Evolutionary conservation across 768 basidiomycete species (phyloP).

Genomic region (Mycena galericulata): DNA sequence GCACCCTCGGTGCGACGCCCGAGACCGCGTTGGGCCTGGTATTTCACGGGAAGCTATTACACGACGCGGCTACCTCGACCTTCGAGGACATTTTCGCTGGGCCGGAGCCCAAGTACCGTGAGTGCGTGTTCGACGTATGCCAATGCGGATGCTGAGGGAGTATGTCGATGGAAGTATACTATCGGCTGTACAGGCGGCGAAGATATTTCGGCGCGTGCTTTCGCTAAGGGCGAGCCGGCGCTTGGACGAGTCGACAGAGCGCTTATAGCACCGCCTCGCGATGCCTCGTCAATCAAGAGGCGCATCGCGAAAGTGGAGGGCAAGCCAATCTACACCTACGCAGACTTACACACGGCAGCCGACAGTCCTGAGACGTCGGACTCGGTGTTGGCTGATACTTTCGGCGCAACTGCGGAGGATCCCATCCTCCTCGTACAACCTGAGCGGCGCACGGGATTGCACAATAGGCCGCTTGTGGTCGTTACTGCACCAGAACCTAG

Average conservation of each 20-base stretch:
- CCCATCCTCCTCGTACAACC: constrained; percentile 9
- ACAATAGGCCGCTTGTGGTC: background rate
- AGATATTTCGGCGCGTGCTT: background rate
- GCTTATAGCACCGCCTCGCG: constrained; percentile 2
- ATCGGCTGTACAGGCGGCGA: constrained; percentile 4
- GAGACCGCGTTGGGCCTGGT: constrained; percentile 7
- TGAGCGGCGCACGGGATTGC: background rate
- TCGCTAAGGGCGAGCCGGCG: background rate
- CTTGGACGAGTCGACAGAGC: background rate
- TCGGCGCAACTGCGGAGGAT: background rate
- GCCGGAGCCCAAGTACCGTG: background rate
- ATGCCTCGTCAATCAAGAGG: background rate
- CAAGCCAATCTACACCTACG: background rate
- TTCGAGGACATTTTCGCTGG: background rate
- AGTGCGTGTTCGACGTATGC: background rate
- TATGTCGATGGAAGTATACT: background rate
- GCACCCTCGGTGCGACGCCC: constrained; percentile 5
- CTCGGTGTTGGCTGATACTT: background rate
- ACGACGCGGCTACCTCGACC: background rate
- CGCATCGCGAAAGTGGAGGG: constrained; percentile 6
- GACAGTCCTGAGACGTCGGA: background rate
- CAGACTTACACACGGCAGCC: background rate
- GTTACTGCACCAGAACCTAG: background rate
- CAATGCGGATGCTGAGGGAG: background rate
- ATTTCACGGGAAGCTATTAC: background rate